These are phyloP conservation scores for Candida ponderosae DNA, from an alignment of 805 yeast species.

Conservation along the genomic window DNA sequence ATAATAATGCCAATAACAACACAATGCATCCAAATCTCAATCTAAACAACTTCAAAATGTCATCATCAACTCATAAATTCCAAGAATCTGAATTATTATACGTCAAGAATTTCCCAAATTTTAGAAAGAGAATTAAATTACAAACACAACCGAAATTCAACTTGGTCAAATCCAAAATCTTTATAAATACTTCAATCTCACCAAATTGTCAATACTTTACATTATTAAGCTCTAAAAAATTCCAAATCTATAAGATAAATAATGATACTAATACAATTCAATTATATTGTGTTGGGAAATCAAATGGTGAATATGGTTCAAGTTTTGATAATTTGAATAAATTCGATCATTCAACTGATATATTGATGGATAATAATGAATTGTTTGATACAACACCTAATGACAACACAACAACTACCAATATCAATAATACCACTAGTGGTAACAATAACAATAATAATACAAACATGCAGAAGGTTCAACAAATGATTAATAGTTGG, in stretches of 20 bases:
- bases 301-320: slow-evolving; percentile 60
- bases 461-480: not conserved
- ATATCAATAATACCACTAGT: slow-evolving; percentile 3
- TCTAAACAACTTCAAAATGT: slow-evolving; percentile 32
- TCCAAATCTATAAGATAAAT: slow-evolving; percentile 63
- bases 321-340: slow-evolving; percentile 31
- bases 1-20: not conserved
- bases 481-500: slow-evolving; percentile 38
- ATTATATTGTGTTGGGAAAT: slow-evolving; percentile 59
- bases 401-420: slow-evolving; percentile 2
- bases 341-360: slow-evolving; percentile 3
- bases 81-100: slow-evolving; percentile 44
- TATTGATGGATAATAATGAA: not conserved
- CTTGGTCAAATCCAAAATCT: slow-evolving; percentile 36
- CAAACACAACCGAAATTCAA: slow-evolving; percentile 45
- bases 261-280: slow-evolving; percentile 43
- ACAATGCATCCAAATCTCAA: slow-evolving; percentile 9
- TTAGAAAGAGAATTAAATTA: slow-evolving; percentile 52
- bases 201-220: slow-evolving; percentile 60
- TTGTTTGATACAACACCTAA: not conserved
- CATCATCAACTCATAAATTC: slow-evolving; percentile 25
- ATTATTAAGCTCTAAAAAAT: slow-evolving; percentile 55
- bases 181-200: slow-evolving; percentile 52
- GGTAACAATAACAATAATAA: slow-evolving; percentile 11
- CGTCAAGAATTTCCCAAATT: slow-evolving; percentile 77